A percentile compares a stretch with the other conserved stretches of the same genome.
phyloP scores from a whole-genome alignment of 441 rosid species.

The Gossypium armourianum region DNA sequence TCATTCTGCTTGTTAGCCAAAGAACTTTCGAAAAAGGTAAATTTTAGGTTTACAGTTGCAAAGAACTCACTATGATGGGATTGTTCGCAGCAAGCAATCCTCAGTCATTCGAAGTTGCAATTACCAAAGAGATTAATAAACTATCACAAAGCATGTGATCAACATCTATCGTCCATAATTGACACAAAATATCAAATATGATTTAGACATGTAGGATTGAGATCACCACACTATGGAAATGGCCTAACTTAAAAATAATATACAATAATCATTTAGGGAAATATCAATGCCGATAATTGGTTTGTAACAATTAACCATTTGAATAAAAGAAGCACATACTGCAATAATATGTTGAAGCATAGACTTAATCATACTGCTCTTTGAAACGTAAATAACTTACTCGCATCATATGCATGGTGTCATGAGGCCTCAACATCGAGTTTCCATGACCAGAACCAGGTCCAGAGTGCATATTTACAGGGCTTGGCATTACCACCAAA shows the following conservation, averaged over 20 bases:
- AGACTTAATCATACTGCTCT: neutral
- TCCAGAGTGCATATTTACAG: slow-evolving; percentile 55
- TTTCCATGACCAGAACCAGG: slow-evolving; percentile 57
- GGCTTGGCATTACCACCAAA: slow-evolving; percentile 56
- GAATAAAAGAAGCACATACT: neutral
- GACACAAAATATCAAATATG: neutral
- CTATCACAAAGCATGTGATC: neutral
- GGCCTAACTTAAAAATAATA: neutral
- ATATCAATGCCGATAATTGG: neutral
- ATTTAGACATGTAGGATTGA: neutral
- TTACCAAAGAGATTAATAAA: neutral
- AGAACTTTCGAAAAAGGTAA: neutral
- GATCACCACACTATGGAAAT: neutral
- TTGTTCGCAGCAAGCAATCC: neutral
- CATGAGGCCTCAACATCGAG: slow-evolving; percentile 64
- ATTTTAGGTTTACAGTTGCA: neutral
- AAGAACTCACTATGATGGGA: neutral
- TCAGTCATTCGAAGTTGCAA: neutral
- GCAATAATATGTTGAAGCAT: neutral
- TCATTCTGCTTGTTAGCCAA: neutral
- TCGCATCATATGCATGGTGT: slow-evolving; percentile 59
- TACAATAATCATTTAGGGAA: neutral
- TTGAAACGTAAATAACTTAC: slow-evolving; percentile 33
- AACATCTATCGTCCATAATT: neutral
- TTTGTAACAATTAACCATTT: neutral